A percentile compares a stretch with the other conserved stretches of the same genome.
Conservation (phyloP, 768 basidiomycete genomes). For the Neoboletus magnificus region DNA sequence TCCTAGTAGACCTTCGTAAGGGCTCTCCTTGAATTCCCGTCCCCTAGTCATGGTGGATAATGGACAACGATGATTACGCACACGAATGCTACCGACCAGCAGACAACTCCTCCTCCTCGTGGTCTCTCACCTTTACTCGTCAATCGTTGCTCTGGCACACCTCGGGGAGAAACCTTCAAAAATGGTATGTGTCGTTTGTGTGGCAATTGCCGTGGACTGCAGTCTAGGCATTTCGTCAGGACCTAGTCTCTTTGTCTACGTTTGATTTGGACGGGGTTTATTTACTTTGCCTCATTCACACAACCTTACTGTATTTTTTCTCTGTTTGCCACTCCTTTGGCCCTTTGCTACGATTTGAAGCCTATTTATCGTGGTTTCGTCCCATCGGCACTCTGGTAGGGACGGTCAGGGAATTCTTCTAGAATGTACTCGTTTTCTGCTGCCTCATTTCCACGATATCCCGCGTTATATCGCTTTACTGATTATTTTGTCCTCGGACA, state of each 20-base stretch:
- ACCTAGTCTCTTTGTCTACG: background rate
- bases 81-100: background rate
- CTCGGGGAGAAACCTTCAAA: constrained; percentile 1
- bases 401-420: background rate
- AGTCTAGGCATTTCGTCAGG: background rate
- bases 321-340: background rate
- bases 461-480: background rate
- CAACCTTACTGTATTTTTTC: background rate
- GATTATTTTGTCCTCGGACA: background rate
- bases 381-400: too few relatives aligned
- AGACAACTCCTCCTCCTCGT: background rate
- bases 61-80: background rate
- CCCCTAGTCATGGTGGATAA: constrained; percentile 1
- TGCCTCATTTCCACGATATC: background rate
- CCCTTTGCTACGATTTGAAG: background rate
- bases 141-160: background rate
- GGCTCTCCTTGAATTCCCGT: background rate
- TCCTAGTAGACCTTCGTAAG: background rate
- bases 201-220: constrained; percentile 3
- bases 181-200: constrained; percentile 20
- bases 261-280: background rate
- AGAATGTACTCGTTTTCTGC: background rate
- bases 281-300: background rate
- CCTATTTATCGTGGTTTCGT: background rate
- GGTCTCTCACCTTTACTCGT: background rate